Base-by-base conservation (phyloP, 148 eudicot species). In the Rhododendron williamsianum region DNA sequence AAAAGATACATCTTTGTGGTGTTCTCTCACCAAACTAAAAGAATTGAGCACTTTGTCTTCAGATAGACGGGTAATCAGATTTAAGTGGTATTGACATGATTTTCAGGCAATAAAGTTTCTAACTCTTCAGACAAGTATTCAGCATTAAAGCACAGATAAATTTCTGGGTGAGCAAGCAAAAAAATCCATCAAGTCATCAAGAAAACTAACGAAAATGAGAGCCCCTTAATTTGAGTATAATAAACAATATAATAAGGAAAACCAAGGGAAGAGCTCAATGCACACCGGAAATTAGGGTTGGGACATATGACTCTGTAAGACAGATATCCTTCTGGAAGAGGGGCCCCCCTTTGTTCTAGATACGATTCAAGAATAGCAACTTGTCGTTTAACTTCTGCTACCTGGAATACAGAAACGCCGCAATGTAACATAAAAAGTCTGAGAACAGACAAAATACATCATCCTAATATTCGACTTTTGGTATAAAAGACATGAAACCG, bases 341-440 rank as follows among this genome's bases (percentile, higher is more conserved):
- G 79, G 84, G 92, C 87, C 30, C 99, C 99, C 91, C 99, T 95
- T 88, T 92, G 98, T 84, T 96, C 95, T 85, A 96, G 93, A 85
- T 96, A 96, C 25, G 91, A 91, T 88, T 94, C 93, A 45, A 96
- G 92, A 84, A 94, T 86, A 85, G 93, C 63, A 79, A 89, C 93
- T 89, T 92, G 94, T 36, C 86, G 90, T 86, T 87, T 91, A 48
- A 90, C 91, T 85, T 95, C 93, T n/a, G 88, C 93, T 8, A 95
- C 91, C 98, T 91, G 84, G 77, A 74, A 81, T 25, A 41, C 33
- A 85, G 43, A 81, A 78, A 46, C 3, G n/a, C 30, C 30, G 16
- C 21, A 23, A n/a, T 11, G 35, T 60, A 27, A n/a, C 1, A 0
- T 33, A 49, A 38, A 60, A 81, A 25, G 35, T 81, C n/a, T 25